These are phyloP conservation scores for Schizochytrium sp. DNA, from an alignment of 108 stramenopile genomes.

Conservation along the genomic window DNA sequence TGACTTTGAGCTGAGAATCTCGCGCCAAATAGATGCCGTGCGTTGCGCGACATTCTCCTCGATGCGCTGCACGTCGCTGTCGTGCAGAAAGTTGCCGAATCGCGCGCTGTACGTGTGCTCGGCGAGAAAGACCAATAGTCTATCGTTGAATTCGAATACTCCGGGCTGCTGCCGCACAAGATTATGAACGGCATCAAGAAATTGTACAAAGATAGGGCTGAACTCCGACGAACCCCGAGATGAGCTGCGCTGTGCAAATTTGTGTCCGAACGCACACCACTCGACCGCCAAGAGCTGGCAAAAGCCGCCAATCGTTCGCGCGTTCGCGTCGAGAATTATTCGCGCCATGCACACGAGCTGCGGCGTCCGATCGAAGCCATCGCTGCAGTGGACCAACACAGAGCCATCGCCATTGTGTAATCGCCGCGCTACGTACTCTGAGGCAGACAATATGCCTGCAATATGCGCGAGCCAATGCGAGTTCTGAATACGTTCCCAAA, in stretches of 20 bases:
- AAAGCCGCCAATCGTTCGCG: conserved; percentile 86
- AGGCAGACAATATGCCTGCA: conserved; percentile 67
- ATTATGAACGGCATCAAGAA: conserved; percentile 89
- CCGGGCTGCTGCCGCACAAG: conserved; percentile 70
- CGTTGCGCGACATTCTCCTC: not conserved
- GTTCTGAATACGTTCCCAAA: conserved; percentile 53
- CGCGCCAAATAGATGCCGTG: not conserved
- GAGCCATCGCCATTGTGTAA: conserved; percentile 72
- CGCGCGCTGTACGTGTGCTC: conserved; percentile 40
- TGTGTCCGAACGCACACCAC: conserved; percentile 92
- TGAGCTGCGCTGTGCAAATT: conserved; percentile 72
- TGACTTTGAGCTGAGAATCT: not conserved
- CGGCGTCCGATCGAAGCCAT: conserved; percentile 97
- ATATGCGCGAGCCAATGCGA: conserved; percentile 82
- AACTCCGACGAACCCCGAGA: conserved; percentile 64
- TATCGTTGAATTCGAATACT: conserved; percentile 71
- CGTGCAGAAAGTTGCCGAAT: conserved; percentile 53
- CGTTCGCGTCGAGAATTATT: conserved; percentile 90
- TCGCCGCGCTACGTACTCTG: conserved; percentile 74
- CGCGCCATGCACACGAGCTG: conserved; percentile 82
- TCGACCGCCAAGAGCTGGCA: conserved; percentile 87
- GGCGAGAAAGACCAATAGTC: conserved; percentile 47
- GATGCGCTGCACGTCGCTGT: conserved; percentile 10
- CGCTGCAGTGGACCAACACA: conserved; percentile 89
- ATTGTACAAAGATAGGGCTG: conserved; percentile 94